These are phyloP conservation scores for Boletus edulis DNA, from an alignment of 768 basidiomycete species.

Conservation along the genomic window DNA sequence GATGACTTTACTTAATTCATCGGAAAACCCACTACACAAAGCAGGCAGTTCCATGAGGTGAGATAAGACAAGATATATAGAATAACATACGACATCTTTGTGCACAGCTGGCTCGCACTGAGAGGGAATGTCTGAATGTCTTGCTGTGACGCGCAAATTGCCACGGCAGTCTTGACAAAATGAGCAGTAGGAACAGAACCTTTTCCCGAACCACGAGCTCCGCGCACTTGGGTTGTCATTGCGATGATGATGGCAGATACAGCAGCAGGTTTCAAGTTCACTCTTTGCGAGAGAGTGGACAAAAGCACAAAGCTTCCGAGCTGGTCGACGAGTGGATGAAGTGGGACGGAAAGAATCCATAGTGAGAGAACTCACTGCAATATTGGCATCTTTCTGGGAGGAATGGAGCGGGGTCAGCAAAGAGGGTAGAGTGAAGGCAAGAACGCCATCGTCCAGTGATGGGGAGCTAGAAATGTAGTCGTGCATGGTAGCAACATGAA, in stretches of 20 bases:
- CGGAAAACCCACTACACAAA: conserved; percentile 41
- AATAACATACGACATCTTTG: conserved; percentile 46
- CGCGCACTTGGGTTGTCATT: conserved; percentile 49
- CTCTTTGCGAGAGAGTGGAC: conserved; percentile 66
- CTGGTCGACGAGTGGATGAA: conserved; percentile 32
- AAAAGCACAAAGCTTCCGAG: conserved; percentile 75
- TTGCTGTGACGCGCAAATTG: conserved; percentile 63
- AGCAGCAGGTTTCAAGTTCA: conserved; percentile 54
- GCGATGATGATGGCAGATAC: conserved; percentile 54
- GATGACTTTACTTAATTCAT: conserved; percentile 44
- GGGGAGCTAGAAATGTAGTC: conserved; percentile 70
- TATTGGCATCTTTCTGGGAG: conserved; percentile 44
- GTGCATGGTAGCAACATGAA: conserved; percentile 76
- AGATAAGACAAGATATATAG: neutral
- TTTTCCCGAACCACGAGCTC: conserved; percentile 15
- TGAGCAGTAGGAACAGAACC: conserved; percentile 50
- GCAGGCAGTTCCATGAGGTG: neutral
- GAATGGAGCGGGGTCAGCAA: conserved; percentile 55
- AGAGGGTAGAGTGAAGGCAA: conserved; percentile 65
- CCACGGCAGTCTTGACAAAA: conserved; percentile 61
- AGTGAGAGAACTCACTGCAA: conserved; percentile 42
- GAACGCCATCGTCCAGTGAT: conserved; percentile 58
- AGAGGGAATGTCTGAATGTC: conserved; percentile 46
- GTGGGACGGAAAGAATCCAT: neutral
- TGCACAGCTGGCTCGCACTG: conserved; percentile 40